Conservation (phyloP, 1,284 basidiomycete species). For the Ganoderma multipileum region DNA sequence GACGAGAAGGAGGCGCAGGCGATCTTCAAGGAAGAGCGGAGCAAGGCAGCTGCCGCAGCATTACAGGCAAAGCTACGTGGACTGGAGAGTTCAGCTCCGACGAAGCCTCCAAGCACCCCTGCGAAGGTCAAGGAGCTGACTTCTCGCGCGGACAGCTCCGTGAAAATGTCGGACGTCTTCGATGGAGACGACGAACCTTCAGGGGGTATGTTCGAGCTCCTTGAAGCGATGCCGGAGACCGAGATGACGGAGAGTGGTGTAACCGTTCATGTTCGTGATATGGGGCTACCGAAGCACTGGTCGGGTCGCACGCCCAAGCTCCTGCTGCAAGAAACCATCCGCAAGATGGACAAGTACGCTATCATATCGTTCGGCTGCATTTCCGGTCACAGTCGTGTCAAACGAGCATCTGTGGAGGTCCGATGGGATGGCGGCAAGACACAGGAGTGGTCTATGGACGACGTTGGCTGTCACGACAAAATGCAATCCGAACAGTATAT, state of each 20-base stretch:
- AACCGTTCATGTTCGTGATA: slow-evolving; percentile 71
- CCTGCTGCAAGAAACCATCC: slow-evolving; percentile 71
- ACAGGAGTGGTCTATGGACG: slow-evolving; percentile 85
- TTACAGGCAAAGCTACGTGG: slow-evolving; percentile 66
- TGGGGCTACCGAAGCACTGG: slow-evolving; percentile 84
- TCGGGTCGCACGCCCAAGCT: slow-evolving; percentile 77
- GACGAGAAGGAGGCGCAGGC: slow-evolving; percentile 72
- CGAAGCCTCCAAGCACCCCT: slow-evolving; percentile 6
- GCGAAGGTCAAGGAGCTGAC: slow-evolving; percentile 23
- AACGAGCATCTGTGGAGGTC: slow-evolving; percentile 73
- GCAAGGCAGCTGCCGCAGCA: slow-evolving; percentile 55
- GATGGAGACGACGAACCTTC: slow-evolving; percentile 62
- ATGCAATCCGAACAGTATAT: slow-evolving; percentile 92
- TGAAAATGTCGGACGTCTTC: slow-evolving; percentile 50
- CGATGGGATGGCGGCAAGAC: slow-evolving; percentile 72
- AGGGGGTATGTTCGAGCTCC: slow-evolving; percentile 78
- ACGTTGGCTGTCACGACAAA: slow-evolving; percentile 82
- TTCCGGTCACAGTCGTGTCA: slow-evolving; percentile 74
- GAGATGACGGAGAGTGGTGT: slow-evolving; percentile 61
- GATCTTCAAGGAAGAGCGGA: slow-evolving; percentile 62
- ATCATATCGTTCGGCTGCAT: slow-evolving; percentile 71
- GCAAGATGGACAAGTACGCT: slow-evolving; percentile 77
- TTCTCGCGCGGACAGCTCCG: slow-evolving; percentile 19
- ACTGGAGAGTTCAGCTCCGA: slow-evolving; percentile 4
- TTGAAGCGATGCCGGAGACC: slow-evolving; percentile 72